Conservation (phyloP, 1,284 basidiomycete species). For the Rhodotorula sp. region DNA sequence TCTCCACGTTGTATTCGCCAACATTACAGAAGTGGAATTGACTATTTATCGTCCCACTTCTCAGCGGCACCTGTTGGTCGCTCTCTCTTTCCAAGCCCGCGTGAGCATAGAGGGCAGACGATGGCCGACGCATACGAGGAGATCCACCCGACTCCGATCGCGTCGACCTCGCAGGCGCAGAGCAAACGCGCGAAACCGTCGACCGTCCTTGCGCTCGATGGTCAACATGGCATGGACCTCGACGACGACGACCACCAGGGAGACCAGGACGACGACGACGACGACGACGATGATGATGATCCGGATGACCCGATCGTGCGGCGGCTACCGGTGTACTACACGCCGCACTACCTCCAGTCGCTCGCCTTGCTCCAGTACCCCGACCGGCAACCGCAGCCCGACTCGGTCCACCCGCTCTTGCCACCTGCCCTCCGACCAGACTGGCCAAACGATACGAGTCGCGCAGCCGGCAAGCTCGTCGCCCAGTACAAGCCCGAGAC, state of each 20-base stretch:
- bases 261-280: neutral
- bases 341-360: constrained; percentile 36
- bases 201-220: constrained; percentile 1
- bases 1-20: neutral
- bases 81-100: neutral
- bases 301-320: constrained; percentile 41
- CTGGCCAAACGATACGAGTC: constrained; percentile 25
- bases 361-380: constrained; percentile 46
- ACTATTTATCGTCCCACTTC: neutral
- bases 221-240: no score
- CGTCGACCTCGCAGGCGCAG: constrained; percentile 1
- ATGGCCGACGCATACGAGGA: constrained; percentile 20
- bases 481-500: constrained; percentile 44
- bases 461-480: constrained; percentile 23
- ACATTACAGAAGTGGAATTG: neutral
- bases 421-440: constrained; percentile 44
- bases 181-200: neutral
- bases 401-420: constrained; percentile 42
- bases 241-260: neutral
- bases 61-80: no score
- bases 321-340: constrained; percentile 43
- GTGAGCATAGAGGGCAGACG: no score
- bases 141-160: neutral
- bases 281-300: constrained; percentile 6
- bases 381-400: constrained; percentile 41